Percentiles rank a stretch among this genome's conserved stretches.
Evolutionary conservation across 1,139 yeast genomes (phyloP).

Genomic region (Yamadazyma jaroonii): DNA sequence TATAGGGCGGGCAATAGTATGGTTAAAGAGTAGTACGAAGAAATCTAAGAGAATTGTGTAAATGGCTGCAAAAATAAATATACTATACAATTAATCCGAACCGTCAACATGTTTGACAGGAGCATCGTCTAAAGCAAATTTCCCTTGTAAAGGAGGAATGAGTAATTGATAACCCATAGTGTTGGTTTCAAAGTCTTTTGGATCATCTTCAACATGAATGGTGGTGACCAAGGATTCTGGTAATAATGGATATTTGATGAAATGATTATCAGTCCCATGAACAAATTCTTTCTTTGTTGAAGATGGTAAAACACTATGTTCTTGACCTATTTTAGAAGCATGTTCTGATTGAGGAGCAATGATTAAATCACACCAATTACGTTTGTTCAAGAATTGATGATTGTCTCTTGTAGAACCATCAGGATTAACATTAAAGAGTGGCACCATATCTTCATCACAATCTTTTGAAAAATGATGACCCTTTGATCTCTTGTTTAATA

Average conservation of each 20-base stretch:
- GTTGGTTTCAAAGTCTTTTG: slow-evolving; percentile 45
- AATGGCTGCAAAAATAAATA: neutral
- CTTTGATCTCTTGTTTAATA: slow-evolving; percentile 62
- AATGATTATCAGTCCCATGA: slow-evolving; percentile 15
- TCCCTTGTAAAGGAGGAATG: slow-evolving; percentile 58
- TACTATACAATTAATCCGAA: neutral
- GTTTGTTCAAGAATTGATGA: slow-evolving; percentile 63
- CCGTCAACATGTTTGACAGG: slow-evolving; percentile 30
- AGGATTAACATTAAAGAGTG: slow-evolving; percentile 62
- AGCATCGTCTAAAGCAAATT: slow-evolving; percentile 29
- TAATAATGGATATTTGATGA: slow-evolving; percentile 50
- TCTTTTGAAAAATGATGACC: slow-evolving; percentile 61
- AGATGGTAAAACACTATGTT: slow-evolving; percentile 24
- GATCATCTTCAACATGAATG: slow-evolving; percentile 68
- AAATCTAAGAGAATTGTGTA: too few species aligned
- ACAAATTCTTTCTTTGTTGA: slow-evolving; percentile 17
- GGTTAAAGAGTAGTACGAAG: too few species aligned
- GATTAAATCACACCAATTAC: slow-evolving; percentile 68
- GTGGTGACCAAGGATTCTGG: slow-evolving; percentile 64
- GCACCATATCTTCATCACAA: slow-evolving; percentile 80
- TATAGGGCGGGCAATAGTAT: too few species aligned
- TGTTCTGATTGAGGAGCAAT: slow-evolving; percentile 19
- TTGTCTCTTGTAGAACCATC: slow-evolving; percentile 56
- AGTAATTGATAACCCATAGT: slow-evolving; percentile 67
- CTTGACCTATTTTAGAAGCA: slow-evolving; percentile 4